Percentiles rank a stretch among this genome's conserved stretches.
phyloP scores from a whole-genome alignment of 768 basidiomycete genomes.

The Kwoniella dendrophila region DNA sequence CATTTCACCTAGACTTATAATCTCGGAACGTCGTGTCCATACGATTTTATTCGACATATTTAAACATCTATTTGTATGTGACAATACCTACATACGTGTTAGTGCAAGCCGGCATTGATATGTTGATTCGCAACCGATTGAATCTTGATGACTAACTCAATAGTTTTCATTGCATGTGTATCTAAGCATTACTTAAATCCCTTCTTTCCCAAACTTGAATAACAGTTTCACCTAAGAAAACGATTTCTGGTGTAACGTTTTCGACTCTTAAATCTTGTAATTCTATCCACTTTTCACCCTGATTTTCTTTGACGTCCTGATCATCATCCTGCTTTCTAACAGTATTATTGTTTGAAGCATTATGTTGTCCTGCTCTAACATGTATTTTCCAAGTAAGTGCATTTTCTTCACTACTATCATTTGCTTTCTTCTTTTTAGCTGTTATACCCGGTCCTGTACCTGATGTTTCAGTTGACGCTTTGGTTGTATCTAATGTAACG shows the following conservation, averaged over 20 bases:
- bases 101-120: no score
- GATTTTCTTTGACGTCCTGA: neutral
- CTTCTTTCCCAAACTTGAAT: conserved; percentile 68
- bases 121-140: no score
- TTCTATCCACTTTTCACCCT: conserved; percentile 85
- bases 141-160: no score
- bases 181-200: conserved; percentile 34
- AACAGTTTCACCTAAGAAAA: conserved; percentile 94
- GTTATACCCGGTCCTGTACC: conserved; percentile 47
- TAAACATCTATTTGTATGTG: no score
- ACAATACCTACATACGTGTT: no score
- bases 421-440: conserved; percentile 35
- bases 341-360: neutral
- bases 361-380: conserved; percentile 58
- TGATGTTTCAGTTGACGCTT: conserved; percentile 76
- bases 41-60: no score
- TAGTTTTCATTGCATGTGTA: no score
- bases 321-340: conserved; percentile 65
- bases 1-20: no score
- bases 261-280: conserved; percentile 95
- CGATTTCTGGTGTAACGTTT: conserved; percentile 96
- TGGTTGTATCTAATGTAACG: conserved; percentile 90
- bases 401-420: conserved; percentile 66
- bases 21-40: no score
- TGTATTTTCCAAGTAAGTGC: conserved; percentile 82